Percentiles rank a stretch among this genome's conserved stretches.
phyloP scores from a whole-genome alignment of 1,284 basidiomycete genomes.

The Ceratobasidium sp. region DNA sequence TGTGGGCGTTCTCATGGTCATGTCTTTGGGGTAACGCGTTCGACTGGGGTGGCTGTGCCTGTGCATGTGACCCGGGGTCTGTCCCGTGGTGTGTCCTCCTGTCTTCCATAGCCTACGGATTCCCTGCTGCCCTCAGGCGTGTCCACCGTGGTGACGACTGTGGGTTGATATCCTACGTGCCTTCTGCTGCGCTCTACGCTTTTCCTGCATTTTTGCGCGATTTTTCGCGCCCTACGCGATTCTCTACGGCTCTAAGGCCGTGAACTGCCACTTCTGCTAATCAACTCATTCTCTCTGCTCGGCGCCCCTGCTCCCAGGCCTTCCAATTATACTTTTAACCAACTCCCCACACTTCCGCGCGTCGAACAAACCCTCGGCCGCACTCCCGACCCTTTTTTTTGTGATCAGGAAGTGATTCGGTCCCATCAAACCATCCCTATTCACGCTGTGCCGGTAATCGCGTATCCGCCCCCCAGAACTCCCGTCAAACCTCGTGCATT shows the following conservation, averaged over 20 bases:
- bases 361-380: background rate
- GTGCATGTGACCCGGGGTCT: background rate
- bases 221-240: background rate
- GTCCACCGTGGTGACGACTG: slow-evolving; percentile 15
- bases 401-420: background rate
- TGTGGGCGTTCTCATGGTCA: slow-evolving; percentile 43
- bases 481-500: background rate
- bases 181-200: background rate
- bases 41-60: slow-evolving; percentile 24
- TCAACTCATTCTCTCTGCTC: background rate
- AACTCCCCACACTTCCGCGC: background rate
- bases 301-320: background rate
- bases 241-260: background rate
- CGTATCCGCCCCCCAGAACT: background rate
- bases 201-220: background rate
- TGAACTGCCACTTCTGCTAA: background rate
- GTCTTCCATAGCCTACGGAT: background rate
- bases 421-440: background rate
- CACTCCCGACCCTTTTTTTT: background rate
- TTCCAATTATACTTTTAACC: background rate
- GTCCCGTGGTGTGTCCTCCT: background rate
- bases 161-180: background rate
- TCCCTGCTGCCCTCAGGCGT: slow-evolving; percentile 1
- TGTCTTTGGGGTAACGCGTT: slow-evolving; percentile 53
- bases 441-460: too few species aligned